Evolutionary conservation across 805 yeast species (phyloP), one percentile per base, ranked within the genome.

Genomic region (Kodamaea laetipori): DNA sequence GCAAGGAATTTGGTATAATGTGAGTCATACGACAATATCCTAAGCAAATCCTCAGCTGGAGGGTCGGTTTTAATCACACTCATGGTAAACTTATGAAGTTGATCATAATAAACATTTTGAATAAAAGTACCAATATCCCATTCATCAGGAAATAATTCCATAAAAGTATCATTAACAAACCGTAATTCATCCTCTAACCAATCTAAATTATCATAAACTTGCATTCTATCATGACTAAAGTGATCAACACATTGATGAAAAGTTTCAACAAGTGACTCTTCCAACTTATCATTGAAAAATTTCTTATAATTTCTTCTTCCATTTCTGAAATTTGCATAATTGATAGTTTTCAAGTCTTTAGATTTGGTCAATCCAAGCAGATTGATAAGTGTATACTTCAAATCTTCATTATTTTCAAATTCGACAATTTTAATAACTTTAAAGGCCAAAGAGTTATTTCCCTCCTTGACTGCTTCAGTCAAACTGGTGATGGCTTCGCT

Each of bases 161-260:
- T 62, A 17, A 88, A 66, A 23, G 81, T 81, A 16, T 76, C 76
- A 44, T 79, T 76, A 4, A 86, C 88, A 44, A 84, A 76, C 23
- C 75, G 64, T 43, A 94, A 66, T 55, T 92, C 97, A 51, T 84
- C 83, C 60, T 84, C 88, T 13, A 90, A 76, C 90, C 97, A 92
- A 45, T 81, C 83, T 43, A 90, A 65, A 51, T 86, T 81, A 30
- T 84, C 83, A 45, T 86, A 71, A 1, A 89, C 80, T 12, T 72
- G 73, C 63, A 82, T 79, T 28, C 74, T 73, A 39, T 74, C 78
- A 4, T 58, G 46, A 18, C 64, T 67, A 57, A 73, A 82, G 45
- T 74, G 74, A 46, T 74, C 78, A 54, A 71, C 75, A 67, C 90
- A 81, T 46, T 82, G 78, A 26, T 74, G 69, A 66, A 90, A 90